Base-by-base conservation (phyloP, 2,329 filamentous ascomycete species). In the Neocucurbitaria cava region DNA sequence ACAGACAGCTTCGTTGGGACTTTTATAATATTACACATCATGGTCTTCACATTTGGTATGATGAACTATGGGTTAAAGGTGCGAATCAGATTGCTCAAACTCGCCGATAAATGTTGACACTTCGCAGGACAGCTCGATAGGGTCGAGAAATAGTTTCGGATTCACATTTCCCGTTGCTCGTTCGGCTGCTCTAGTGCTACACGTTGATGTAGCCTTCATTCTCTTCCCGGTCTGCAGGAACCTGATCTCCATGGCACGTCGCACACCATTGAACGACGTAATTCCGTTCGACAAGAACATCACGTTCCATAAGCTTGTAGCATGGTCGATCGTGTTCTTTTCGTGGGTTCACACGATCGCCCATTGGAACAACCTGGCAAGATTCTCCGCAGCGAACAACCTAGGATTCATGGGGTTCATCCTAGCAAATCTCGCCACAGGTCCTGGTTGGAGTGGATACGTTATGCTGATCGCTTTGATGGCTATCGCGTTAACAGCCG, bases 281-380 rank as follows among this genome's bases (percentile, higher is more conserved):
- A 89, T 96, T 63, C 91, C 92, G 65, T 92, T 95, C 76, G 90
- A 92, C 79, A 93, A 92, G 82, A 92, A 93, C 78, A 92, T 93
- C 74, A 91, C 89, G 40, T 94, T 95, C 77, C 91, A 95, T 80
- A 94, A 91, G 78, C 87, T 83, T 44, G 90, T 90, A 23, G 91
- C 89, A 5, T 95, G 90, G 90, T 92, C 90, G 21, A 92, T 96
- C 68, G 88, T 95, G 62, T 92, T 94, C 78, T 96, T 91, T 76
- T 91, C 90, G 11, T 92, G 89, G 88, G 85, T 94, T 1, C 91
- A 95, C 77, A 93, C 89, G 17, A 86, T 94, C 68, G 89, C 91
- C 26, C 91, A 95, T 77, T 93, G 90, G 89, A 90, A 90, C 81
- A 95, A 95, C 79, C 88, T 93, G 68, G 91, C 88, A 18, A 88